These are phyloP conservation scores for Clonostachys chloroleuca DNA, from an alignment of 2,329 filamentous ascomycete species.

Conservation along the genomic window DNA sequence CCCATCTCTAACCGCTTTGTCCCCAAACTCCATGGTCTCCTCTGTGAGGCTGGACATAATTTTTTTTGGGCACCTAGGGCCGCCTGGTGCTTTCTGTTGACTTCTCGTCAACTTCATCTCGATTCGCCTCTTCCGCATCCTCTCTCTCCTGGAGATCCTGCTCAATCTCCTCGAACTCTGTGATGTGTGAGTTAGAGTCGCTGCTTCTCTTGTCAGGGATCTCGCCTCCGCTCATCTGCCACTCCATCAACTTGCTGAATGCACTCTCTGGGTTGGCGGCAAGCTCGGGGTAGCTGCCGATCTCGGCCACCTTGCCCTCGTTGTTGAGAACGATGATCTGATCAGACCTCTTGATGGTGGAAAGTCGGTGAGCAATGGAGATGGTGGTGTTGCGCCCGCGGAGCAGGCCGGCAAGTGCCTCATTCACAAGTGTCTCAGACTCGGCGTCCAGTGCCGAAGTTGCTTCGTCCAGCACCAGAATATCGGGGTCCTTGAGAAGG, in stretches of 20 bases:
- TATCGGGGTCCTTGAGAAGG: conserved; percentile 92
- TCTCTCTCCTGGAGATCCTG: conserved; percentile 18
- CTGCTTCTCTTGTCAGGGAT: conserved; percentile 28
- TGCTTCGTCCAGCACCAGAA: conserved; percentile 92
- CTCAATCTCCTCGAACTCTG: conserved; percentile 48
- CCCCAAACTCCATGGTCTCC: too few relatives aligned
- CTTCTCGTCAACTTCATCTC: too few relatives aligned
- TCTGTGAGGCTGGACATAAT: too few relatives aligned
- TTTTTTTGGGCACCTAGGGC: too few relatives aligned
- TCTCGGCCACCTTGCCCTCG: conserved; percentile 87
- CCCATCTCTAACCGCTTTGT: too few relatives aligned
- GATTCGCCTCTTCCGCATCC: background rate
- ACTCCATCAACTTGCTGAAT: conserved; percentile 96
- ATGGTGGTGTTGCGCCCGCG: conserved; percentile 92
- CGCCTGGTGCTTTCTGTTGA: too few relatives aligned
- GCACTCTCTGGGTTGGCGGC: conserved; percentile 71
- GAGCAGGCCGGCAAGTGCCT: conserved; percentile 76
- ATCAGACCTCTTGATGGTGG: conserved; percentile 94
- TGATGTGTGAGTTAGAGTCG: conserved; percentile 33
- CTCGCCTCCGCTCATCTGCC: conserved; percentile 91
- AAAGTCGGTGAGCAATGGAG: conserved; percentile 91
- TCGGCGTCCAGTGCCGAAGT: conserved; percentile 95
- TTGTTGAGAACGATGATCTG: conserved; percentile 86
- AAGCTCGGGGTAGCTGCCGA: conserved; percentile 77
- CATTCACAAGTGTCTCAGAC: conserved; percentile 93